These are phyloP conservation scores for Alternaria infectoria DNA, from an alignment of 2,329 filamentous ascomycete species.

Conservation along the genomic window DNA sequence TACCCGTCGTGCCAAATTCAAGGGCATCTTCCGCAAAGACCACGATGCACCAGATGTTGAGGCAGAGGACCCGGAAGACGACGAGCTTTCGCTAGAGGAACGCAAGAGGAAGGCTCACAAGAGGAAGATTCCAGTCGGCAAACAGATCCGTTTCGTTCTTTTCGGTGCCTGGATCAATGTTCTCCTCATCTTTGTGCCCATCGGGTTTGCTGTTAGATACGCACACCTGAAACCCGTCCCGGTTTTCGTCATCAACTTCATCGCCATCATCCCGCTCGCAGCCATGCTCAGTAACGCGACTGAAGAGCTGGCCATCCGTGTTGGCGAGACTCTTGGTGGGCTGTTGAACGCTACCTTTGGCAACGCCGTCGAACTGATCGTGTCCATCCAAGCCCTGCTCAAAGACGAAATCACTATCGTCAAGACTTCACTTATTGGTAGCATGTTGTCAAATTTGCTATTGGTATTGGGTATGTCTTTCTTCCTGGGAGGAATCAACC, in stretches of 20 bases:
- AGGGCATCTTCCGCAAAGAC: constrained; percentile 39
- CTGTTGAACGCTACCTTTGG: constrained; percentile 91
- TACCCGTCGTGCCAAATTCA: constrained; percentile 39
- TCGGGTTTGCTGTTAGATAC: constrained; percentile 76
- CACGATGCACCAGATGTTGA: constrained; percentile 22
- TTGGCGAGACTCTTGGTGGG: constrained; percentile 84
- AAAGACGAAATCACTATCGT: constrained; percentile 82
- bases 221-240: constrained; percentile 47
- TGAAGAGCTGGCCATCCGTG: constrained; percentile 81
- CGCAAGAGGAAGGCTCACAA: constrained; percentile 39
- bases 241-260: constrained; percentile 88
- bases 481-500: constrained; percentile 82
- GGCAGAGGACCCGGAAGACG: constrained; percentile 24
- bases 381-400: constrained; percentile 81
- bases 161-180: constrained; percentile 89
- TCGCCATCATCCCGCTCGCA: constrained; percentile 89
- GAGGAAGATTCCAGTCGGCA: constrained; percentile 43
- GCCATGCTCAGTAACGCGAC: constrained; percentile 87
- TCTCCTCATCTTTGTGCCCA: constrained; percentile 76
- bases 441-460: constrained; percentile 88
- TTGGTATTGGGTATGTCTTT: constrained; percentile 92
- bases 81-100: constrained; percentile 38
- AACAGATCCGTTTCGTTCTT: constrained; percentile 74
- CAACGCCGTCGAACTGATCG: constrained; percentile 88
- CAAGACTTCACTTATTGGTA: constrained; percentile 89